Percentiles rank a stretch among this genome's conserved stretches.
phyloP scores from a whole-genome alignment of 1,284 basidiomycete species.

The Tausonia pullulans region DNA sequence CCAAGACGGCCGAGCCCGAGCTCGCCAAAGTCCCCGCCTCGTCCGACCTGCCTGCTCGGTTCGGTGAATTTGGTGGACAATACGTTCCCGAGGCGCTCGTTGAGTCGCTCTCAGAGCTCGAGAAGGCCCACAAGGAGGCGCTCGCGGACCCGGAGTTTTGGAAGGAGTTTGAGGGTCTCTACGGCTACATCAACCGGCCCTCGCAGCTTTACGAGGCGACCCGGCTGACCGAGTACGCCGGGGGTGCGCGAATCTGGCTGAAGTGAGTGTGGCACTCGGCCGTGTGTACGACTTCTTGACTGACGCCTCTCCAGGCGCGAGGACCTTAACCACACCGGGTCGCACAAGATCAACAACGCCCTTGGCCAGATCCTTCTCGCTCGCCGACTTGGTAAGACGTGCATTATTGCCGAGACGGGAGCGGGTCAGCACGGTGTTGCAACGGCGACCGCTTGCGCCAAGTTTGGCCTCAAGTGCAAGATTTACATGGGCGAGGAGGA shows the following conservation, averaged over 20 bases:
- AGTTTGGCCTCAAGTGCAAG: constrained; percentile 89
- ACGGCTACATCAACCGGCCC: constrained; percentile 77
- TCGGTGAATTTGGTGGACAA: constrained; percentile 93
- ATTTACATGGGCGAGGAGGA: constrained; percentile 99
- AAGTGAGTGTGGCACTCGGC: constrained; percentile 47
- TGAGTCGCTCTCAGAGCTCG: constrained; percentile 81
- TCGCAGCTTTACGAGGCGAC: constrained; percentile 62
- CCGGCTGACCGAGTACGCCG: constrained; percentile 60
- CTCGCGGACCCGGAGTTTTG: constrained; percentile 80
- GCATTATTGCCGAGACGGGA: constrained; percentile 97
- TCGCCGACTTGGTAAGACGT: constrained; percentile 79
- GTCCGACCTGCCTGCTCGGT: constrained; percentile 59
- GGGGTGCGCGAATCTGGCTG: constrained; percentile 92
- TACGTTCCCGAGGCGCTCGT: constrained; percentile 93
- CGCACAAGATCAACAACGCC: constrained; percentile 95
- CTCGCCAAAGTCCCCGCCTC: constrained; percentile 31
- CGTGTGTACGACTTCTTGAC: not conserved
- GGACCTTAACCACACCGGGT: constrained; percentile 77
- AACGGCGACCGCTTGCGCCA: constrained; percentile 94
- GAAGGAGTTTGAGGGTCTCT: constrained; percentile 82
- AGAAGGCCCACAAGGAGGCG: constrained; percentile 78
- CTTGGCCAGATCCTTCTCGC: constrained; percentile 92
- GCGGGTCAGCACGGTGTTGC: constrained; percentile 99
- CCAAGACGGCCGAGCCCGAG: constrained; percentile 22
- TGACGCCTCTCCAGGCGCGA: constrained; percentile 27